These are phyloP conservation scores for Citrus trifoliata DNA, from an alignment of 345 rosid species.

Conservation along the genomic window DNA sequence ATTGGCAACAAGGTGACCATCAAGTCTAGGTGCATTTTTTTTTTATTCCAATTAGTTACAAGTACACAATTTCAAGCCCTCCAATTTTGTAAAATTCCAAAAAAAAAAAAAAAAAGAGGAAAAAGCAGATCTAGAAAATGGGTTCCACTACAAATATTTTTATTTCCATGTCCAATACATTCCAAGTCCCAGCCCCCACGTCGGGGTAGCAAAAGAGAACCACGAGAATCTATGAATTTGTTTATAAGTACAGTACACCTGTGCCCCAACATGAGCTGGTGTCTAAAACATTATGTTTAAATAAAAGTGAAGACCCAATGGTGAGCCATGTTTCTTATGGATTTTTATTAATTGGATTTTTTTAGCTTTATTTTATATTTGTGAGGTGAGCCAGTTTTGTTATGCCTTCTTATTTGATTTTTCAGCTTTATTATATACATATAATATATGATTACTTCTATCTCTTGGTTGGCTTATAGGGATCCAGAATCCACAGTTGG, in stretches of 20 bases:
- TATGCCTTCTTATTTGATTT: not conserved
- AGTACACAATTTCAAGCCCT: not conserved
- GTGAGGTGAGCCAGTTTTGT: not conserved
- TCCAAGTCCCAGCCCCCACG: constrained; percentile 4
- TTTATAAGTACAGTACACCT: not conserved
- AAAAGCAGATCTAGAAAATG: not conserved
- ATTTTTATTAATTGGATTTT: too few relatives aligned
- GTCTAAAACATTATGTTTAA: not conserved
- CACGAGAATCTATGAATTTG: not conserved
- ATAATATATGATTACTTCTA: not conserved
- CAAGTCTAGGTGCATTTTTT: too few relatives aligned
- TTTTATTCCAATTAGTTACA: not conserved
- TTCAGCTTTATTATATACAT: not conserved
- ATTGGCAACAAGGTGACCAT: not conserved
- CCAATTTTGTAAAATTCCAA: not conserved
- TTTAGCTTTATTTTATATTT: not conserved
- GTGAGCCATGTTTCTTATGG: not conserved
- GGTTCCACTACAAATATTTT: not conserved
- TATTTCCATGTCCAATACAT: not conserved
- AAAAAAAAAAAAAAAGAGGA: too few relatives aligned
- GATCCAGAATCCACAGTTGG: not conserved
- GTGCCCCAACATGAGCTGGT: constrained; percentile 9
- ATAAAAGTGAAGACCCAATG: not conserved
- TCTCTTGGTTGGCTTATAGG: not conserved
- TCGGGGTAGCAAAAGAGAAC: constrained; percentile 1